These are phyloP conservation scores for Blastobotrys ciferrii DNA, from an alignment of 1,139 yeast genomes.

Conservation along the genomic window DNA sequence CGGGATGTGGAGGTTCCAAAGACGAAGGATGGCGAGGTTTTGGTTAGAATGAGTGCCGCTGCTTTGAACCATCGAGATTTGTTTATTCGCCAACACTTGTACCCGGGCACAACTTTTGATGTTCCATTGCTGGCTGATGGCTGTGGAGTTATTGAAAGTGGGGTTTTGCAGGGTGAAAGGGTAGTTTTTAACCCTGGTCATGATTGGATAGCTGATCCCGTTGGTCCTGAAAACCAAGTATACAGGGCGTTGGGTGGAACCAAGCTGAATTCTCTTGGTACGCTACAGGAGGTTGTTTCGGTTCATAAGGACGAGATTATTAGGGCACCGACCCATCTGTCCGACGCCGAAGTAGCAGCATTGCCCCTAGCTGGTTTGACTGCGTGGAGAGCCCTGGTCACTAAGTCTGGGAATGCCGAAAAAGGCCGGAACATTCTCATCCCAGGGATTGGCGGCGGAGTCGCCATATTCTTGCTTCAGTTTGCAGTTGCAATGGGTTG, in stretches of 20 bases:
- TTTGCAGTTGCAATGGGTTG: not conserved
- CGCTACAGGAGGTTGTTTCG: not conserved
- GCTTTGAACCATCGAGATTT: not conserved
- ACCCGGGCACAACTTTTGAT: not conserved
- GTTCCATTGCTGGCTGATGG: not conserved
- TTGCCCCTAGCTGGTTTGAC: not conserved
- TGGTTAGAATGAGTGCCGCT: not conserved
- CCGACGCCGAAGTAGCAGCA: not conserved
- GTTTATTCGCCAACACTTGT: not conserved
- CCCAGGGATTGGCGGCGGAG: not conserved
- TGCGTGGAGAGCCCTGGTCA: not conserved
- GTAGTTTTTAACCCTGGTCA: not conserved
- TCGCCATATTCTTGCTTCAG: not conserved
- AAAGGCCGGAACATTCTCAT: not conserved
- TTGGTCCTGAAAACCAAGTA: not conserved
- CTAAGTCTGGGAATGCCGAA: not conserved
- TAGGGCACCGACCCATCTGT: conserved; percentile 4
- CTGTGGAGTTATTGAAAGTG: not conserved
- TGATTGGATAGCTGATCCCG: not conserved
- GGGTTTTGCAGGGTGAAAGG: not conserved
- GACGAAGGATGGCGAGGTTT: not conserved
- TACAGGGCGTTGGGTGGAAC: not conserved
- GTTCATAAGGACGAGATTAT: not conserved
- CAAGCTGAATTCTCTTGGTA: not conserved
- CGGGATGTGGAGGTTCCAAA: not conserved